Evolutionary conservation across 768 basidiomycete genomes (phyloP), one percentile per base, ranked within the genome.

Genomic region (Chiua virens): DNA sequence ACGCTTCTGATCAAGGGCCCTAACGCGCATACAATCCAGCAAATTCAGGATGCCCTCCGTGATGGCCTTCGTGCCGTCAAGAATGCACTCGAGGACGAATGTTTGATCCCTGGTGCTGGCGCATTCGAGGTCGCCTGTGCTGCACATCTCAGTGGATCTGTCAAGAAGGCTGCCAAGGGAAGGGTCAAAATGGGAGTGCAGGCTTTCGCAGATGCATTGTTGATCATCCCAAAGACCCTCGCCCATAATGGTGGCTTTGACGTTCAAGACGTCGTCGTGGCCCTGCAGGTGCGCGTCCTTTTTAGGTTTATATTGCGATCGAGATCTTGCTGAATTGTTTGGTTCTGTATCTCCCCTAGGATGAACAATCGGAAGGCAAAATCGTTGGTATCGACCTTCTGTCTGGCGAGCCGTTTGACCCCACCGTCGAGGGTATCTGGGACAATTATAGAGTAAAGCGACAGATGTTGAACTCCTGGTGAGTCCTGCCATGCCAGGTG

Each of bases 401-500:
- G 66, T 89, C 93, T 17, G 97, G 97, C 45, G 93, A 97, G 70
- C 94, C 96, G 2, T 89, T 96, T 65, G 96, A 99, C 65, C 97
- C 97, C 20, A 91, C 91, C 10, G 86, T 92, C 6, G 89, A 94
- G 65, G 97, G 97, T 34, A 86, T 99, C 23, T 99, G 95, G 95
- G 97, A 99, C 68, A 98, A 98, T 73, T 98, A 97, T 67, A 79
- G 97, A 58, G 97, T 99, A 54, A 99, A 99, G 78, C 79, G 96
- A 54, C 97, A 99, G 68, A 97, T 99, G 93, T 73, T 99, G 41
- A 95, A 98, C 66, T 96, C 93, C 64, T 92, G 91, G 93, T 94
- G 60, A 66, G 85, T 74, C 23, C 36, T 44, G 23, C 32, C 53
- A 48, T 38, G 22, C 50, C 39, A 46, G 34, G 43, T 34, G 8